phyloP scores from a whole-genome alignment of 257 asterid genomes.

The Jasminum sambac region DNA sequence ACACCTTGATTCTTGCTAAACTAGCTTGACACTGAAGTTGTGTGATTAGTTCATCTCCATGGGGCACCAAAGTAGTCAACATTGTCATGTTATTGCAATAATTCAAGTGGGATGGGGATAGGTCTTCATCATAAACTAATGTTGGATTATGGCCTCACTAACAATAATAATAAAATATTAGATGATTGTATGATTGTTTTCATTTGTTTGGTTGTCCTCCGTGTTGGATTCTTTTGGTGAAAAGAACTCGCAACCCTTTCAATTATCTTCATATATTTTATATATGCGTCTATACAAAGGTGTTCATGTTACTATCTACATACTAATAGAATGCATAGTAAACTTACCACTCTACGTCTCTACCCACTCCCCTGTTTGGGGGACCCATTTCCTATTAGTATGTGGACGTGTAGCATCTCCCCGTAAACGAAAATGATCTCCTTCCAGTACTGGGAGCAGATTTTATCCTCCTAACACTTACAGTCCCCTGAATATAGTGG shows the following conservation, averaged over 20 bases:
- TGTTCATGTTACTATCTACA: too few species aligned
- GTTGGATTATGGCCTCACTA: neutral
- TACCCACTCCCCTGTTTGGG: too few species aligned
- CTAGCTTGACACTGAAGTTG: constrained; percentile 11
- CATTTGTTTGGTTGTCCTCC: constrained; percentile 28
- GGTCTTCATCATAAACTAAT: constrained; percentile 12
- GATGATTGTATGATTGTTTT: neutral
- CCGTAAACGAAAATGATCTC: too few species aligned
- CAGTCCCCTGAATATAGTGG: too few species aligned
- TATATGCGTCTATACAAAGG: neutral
- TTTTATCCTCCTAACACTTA: too few species aligned
- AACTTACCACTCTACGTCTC: too few species aligned
- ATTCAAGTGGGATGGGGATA: constrained; percentile 1
- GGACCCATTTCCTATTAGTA: too few species aligned
- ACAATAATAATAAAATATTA: neutral
- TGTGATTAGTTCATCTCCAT: constrained; percentile 15
- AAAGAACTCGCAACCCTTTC: neutral
- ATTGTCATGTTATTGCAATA: constrained; percentile 23
- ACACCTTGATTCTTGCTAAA: constrained; percentile 19
- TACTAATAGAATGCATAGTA: too few species aligned
- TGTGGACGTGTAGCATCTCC: too few species aligned
- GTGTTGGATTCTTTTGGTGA: constrained; percentile 27
- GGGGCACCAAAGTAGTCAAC: constrained; percentile 20
- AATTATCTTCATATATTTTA: neutral
- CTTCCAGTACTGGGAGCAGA: too few species aligned